These are phyloP conservation scores for Penicillium verrucosum DNA, from an alignment of 2,329 filamentous ascomycete genomes.

Conservation along the genomic window DNA sequence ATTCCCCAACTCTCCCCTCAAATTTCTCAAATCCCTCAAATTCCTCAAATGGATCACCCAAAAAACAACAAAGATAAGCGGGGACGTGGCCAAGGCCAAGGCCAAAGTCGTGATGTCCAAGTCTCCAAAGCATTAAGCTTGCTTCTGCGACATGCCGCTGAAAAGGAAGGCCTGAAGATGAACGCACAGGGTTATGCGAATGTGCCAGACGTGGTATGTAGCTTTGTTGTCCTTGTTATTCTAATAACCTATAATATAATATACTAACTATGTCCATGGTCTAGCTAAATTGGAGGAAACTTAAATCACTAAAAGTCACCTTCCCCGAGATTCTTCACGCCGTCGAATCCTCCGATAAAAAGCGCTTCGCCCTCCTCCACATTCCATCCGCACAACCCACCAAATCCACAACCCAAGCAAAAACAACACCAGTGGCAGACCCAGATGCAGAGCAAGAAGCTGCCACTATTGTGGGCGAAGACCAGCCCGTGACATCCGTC, in stretches of 20 bases:
- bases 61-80: neutral
- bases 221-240: neutral
- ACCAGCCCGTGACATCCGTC: constrained; percentile 13
- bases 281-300: constrained; percentile 56
- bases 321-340: constrained; percentile 68
- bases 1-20: neutral
- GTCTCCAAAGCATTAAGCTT: constrained; percentile 42
- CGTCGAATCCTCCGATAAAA: constrained; percentile 78
- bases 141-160: constrained; percentile 60
- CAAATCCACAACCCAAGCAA: constrained; percentile 17
- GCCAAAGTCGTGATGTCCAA: constrained; percentile 33
- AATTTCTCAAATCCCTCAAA: neutral
- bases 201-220: constrained; percentile 55
- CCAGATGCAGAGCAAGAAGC: constrained; percentile 21
- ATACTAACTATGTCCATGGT: neutral
- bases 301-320: constrained; percentile 69
- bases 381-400: constrained; percentile 32
- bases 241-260: neutral
- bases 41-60: neutral
- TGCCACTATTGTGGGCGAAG: constrained; percentile 3
- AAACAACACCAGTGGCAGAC: constrained; percentile 16
- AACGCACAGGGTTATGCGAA: constrained; percentile 59
- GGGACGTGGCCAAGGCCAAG: constrained; percentile 9
- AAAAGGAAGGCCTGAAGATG: constrained; percentile 58
- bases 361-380: constrained; percentile 78